Base-by-base conservation (phyloP, 2,329 filamentous ascomycete species). In the Apiospora arundinis region DNA sequence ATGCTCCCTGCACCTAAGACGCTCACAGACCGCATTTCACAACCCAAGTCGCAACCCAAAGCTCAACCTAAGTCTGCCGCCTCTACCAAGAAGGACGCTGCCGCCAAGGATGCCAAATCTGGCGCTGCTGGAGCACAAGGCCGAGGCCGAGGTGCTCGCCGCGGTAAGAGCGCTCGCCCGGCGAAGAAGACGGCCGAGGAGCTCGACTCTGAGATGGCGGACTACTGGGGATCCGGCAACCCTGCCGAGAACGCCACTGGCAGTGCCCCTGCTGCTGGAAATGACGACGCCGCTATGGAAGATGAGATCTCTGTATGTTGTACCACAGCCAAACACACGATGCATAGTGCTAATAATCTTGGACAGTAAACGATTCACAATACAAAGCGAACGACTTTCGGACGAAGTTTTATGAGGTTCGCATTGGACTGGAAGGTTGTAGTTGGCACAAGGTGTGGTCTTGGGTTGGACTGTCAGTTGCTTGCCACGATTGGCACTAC, bases 131-230 rank as follows among this genome's bases (percentile, higher is more conserved):
- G 81, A 67, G 85, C 85, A 70, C 85, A 84, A 74, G 85, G 83
- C 63, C 85, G 84, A n/a, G 52, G 52, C 88, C 87, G 80, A 83
- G 84, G 72, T 18, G 44, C 45, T 25, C 85, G 87, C 71, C 85
- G 86, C 74, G 82, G 80, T 56, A 91, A 91, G 76, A 92, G 85
- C 78, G 85, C 88, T 75, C 90, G 92, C 77, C 87, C 92, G 76
- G 84, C 91, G 78, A 87, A 97, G 85, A 98, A 98, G 93, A 97
- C 95, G 0, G 91, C 92, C 1, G 95, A 97, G 81, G 95, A 99
- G 85, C 91, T 99, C 37, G 96, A 99, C 81, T 95, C 94, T 5
- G 96, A 99, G 82, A 99, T 99, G 96, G 92, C 91, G 25, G 96
- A 98, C 82, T 99, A 99, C 85, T 98, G 97, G 81, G 90, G 87